Evolutionary conservation across 768 basidiomycete genomes (phyloP), one percentile per base, ranked within the genome.

Genomic region (Pleurotus tuber-regium): DNA sequence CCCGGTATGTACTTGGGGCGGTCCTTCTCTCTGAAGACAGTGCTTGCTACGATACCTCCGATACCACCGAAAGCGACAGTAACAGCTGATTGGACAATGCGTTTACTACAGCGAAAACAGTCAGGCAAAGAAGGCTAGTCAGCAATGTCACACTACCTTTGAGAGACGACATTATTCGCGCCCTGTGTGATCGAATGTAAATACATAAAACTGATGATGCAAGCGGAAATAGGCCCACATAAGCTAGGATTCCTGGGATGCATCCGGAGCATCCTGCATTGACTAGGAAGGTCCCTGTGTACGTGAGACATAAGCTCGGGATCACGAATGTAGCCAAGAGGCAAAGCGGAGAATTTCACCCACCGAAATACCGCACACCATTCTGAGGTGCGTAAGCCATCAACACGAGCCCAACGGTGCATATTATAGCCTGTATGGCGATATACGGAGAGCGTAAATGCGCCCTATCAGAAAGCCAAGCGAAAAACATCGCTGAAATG

Each of bases 121-220:
- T 4, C 31, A 25, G 19, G 23, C 28, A 43, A 16, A 1, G 47
- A 24, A 10, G 50, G 40, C n/a, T 21, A 26, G 23, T 11, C 19
- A 21, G n/a, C 14, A 3, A 36, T 52, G 24, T 49, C 70, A 70
- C 66, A 66, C 63, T 76, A 77, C 48, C 73, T 74, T 48, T 77
- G 75, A 11, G 74, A 73, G 8, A 75, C 74, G 4, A 77, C 75
- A 54, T 79, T 79, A 54, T 77, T 77, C 4, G 72, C 55, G 39
- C 61, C 53, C 61, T 62, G 43, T 5, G 38, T 33, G 10, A 30
- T 5, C 33, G 12, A 12, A 12, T 36, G 43, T 44, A 11, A 16
- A 36, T n/a, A n/a, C 24, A 26, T 39, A 23, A 8, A 26, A 25
- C n/a, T 19, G 19, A 9, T 18, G 23, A 23, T 28, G 23, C 11